phyloP scores from a whole-genome alignment of 106 monocot genomes.

The Agapanthus africanus region DNA sequence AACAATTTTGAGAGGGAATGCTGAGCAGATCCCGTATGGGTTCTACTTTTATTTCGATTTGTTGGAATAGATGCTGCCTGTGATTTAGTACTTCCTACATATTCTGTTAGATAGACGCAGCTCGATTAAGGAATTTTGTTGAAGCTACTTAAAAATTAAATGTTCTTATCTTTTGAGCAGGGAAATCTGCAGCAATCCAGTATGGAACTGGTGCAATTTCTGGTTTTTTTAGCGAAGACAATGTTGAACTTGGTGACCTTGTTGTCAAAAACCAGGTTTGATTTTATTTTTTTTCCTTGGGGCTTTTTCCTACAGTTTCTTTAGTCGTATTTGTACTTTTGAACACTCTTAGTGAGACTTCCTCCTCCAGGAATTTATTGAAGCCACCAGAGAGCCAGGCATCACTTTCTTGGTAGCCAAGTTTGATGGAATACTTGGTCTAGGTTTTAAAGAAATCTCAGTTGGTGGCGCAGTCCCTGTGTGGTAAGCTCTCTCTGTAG shows the following conservation, averaged over 20 bases:
- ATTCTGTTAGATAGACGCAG: background rate
- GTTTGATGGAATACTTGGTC: conserved; percentile 67
- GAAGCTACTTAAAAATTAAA: background rate
- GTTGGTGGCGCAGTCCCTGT: conserved; percentile 42
- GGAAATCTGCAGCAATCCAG: conserved; percentile 56
- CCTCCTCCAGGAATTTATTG: conserved; percentile 42
- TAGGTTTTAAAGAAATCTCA: conserved; percentile 63
- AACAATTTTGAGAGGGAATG: background rate
- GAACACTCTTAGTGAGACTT: too few relatives aligned
- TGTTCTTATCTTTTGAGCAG: conserved; percentile 20
- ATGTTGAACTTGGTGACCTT: conserved; percentile 64
- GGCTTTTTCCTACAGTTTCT: background rate
- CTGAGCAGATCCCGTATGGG: background rate
- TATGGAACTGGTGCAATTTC: conserved; percentile 75
- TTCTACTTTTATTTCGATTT: background rate
- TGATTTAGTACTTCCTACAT: background rate
- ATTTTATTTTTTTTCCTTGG: background rate
- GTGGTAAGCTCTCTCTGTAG: conserved; percentile 29
- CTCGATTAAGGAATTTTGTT: background rate
- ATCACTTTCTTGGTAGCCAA: conserved; percentile 51
- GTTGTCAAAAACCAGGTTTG: conserved; percentile 60
- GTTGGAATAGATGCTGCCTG: background rate
- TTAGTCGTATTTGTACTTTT: background rate
- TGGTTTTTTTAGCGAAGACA: conserved; percentile 64
- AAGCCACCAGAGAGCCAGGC: conserved; percentile 52